Conservation (phyloP, 208 protist species). For the Blastocrithidia nonstop region DNA sequence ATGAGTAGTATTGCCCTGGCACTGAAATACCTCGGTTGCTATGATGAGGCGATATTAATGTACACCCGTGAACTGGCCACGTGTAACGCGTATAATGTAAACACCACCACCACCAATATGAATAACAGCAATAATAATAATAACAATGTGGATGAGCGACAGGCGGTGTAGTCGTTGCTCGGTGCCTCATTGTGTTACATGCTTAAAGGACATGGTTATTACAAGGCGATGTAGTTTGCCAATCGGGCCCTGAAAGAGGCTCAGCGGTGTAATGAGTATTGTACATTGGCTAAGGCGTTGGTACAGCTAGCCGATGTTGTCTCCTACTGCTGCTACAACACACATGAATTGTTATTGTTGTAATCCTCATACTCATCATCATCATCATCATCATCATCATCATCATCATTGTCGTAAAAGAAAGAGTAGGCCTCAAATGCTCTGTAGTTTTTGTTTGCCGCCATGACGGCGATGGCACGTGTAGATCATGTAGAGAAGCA, state of each 20-base stretch:
- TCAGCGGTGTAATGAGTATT: slow-evolving; percentile 11
- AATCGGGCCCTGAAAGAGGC: slow-evolving; percentile 4
- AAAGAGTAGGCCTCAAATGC: slow-evolving; percentile 7
- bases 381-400: too few species aligned
- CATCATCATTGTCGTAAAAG: too few species aligned
- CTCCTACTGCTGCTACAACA: too few species aligned
- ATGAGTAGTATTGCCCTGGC: slow-evolving; percentile 30
- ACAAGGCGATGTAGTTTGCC: slow-evolving; percentile 12
- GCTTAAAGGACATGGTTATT: slow-evolving; percentile 17
- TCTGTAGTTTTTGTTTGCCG: slow-evolving; percentile 12
- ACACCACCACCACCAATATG: too few species aligned
- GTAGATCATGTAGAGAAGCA: slow-evolving; percentile 22
- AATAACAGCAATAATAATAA: too few species aligned
- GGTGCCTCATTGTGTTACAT: slow-evolving; percentile 18
- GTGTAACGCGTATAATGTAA: too few species aligned
- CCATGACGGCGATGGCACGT: slow-evolving; percentile 14
- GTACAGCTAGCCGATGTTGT: slow-evolving; percentile 28
- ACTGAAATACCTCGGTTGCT: slow-evolving; percentile 13
- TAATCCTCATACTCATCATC: too few species aligned
- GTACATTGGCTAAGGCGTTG: slow-evolving; percentile 22
- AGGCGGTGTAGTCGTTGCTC: slow-evolving; percentile 31
- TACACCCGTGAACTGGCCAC: slow-evolving; percentile 28
- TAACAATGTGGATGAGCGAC: slow-evolving; percentile 15
- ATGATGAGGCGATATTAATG: slow-evolving; percentile 16
- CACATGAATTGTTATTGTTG: too few species aligned